Evolutionary conservation across 2,329 filamentous ascomycete genomes (phyloP).

Genomic region (Aspergillus tubingensis): DNA sequence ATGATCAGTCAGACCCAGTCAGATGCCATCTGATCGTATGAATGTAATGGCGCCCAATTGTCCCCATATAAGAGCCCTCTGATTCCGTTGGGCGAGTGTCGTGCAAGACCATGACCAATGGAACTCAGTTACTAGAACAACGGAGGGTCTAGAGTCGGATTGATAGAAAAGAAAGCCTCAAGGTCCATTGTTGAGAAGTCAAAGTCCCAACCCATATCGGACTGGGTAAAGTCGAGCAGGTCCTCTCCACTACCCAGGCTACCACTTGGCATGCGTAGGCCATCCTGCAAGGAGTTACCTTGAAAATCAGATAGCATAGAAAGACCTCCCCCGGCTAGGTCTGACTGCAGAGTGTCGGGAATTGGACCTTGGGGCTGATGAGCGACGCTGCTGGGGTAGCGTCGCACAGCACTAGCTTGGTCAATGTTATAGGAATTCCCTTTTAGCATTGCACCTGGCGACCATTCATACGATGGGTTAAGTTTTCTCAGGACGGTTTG

Average conservation of each 20-base stretch:
- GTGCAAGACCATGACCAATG: neutral
- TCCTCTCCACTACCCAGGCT: slow-evolving; percentile 33
- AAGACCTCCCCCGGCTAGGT: neutral
- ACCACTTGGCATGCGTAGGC: slow-evolving; percentile 23
- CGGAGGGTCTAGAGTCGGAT: slow-evolving; percentile 26
- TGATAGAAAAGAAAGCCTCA: slow-evolving; percentile 41
- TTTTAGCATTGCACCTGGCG: slow-evolving; percentile 1
- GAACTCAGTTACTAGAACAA: slow-evolving; percentile 1
- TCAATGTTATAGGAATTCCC: neutral
- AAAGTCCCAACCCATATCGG: slow-evolving; percentile 44
- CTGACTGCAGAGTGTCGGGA: neutral
- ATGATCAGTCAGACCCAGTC: neutral
- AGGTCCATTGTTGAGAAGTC: slow-evolving; percentile 45
- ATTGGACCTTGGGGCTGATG: neutral
- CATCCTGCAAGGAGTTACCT: slow-evolving; percentile 24
- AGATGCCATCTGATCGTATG: neutral
- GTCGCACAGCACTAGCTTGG: neutral
- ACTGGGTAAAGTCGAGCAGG: slow-evolving; percentile 39
- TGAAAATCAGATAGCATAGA: slow-evolving; percentile 24
- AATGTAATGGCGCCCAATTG: neutral
- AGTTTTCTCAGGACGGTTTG: slow-evolving; percentile 37
- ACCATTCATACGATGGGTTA: slow-evolving; percentile 34
- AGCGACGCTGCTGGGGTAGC: neutral
- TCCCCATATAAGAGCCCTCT: neutral
- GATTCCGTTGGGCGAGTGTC: neutral